These are phyloP conservation scores for Lablab purpureus DNA, from an alignment of 306 rosid species.

Conservation along the genomic window DNA sequence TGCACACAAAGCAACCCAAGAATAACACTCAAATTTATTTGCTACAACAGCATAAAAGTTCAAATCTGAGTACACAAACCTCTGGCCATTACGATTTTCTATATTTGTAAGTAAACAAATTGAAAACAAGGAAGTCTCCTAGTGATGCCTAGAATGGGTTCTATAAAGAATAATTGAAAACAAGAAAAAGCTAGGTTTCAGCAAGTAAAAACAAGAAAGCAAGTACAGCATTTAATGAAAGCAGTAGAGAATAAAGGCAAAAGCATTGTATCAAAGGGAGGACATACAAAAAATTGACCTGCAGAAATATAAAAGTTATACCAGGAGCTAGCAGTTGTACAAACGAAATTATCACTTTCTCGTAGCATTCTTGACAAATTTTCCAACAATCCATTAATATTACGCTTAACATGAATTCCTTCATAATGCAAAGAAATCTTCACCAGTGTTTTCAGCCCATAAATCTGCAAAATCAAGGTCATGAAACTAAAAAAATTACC, in stretches of 20 bases:
- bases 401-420: constrained; percentile 51
- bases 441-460: constrained; percentile 82
- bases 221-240: neutral
- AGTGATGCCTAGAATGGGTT: too few species aligned
- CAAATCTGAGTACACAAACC: neutral
- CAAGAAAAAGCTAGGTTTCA: neutral
- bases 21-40: neutral
- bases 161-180: neutral
- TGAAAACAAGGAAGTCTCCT: neutral
- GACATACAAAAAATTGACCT: constrained; percentile 36
- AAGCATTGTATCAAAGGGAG: constrained; percentile 2
- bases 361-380: constrained; percentile 61
- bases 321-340: constrained; percentile 46
- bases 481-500: constrained; percentile 26
- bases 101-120: neutral
- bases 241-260: neutral
- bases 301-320: constrained; percentile 41
- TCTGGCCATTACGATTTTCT: constrained; percentile 8
- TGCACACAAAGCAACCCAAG: neutral
- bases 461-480: constrained; percentile 67
- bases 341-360: constrained; percentile 53
- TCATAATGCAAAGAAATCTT: constrained; percentile 78
- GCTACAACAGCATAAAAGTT: neutral
- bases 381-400: constrained; percentile 64
- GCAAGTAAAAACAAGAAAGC: neutral